A percentile compares a stretch with the other conserved stretches of the same genome.
Evolutionary conservation across 176 grass and related monocot genomes (phyloP).

Genomic region (Ensete ventricosum): DNA sequence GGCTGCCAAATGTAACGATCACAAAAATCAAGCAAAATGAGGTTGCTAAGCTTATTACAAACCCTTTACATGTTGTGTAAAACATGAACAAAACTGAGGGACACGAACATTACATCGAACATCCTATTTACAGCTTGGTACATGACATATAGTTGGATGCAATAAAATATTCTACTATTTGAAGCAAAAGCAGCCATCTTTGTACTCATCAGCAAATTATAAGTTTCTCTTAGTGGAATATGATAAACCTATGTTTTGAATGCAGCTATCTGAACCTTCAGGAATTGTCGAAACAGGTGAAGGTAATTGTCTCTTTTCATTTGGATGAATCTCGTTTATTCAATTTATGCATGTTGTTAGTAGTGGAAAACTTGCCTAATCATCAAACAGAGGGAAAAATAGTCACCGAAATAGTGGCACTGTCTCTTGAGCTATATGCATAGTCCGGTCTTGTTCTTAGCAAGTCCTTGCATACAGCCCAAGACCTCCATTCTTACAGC

Average conservation of each 20-base stretch:
- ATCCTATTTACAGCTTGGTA: no score
- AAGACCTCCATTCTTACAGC: not conserved
- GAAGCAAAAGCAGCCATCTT: not conserved
- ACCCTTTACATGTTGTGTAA: no score
- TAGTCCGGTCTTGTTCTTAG: not conserved
- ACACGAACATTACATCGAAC: no score
- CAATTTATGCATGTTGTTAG: not conserved
- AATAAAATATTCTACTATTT: not conserved
- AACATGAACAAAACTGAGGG: no score
- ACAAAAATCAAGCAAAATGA: no score
- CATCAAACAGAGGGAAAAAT: not conserved
- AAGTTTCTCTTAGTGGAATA: not conserved
- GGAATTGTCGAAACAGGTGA: slow-evolving; percentile 73
- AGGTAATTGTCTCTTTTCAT: slow-evolving; percentile 37
- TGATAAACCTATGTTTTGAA: slow-evolving; percentile 19
- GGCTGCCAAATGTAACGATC: no score
- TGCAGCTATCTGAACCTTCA: slow-evolving; percentile 89
- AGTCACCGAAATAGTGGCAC: not conserved
- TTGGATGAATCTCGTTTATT: slow-evolving; percentile 10
- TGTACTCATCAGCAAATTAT: not conserved
- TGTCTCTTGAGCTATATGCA: not conserved
- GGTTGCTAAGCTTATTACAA: no score
- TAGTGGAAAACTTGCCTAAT: not conserved
- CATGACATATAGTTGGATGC: not conserved
- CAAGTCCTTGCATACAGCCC: not conserved